These are phyloP conservation scores for Tympanopsis confertula DNA, from an alignment of 2,329 filamentous ascomycete species.

Conservation along the genomic window DNA sequence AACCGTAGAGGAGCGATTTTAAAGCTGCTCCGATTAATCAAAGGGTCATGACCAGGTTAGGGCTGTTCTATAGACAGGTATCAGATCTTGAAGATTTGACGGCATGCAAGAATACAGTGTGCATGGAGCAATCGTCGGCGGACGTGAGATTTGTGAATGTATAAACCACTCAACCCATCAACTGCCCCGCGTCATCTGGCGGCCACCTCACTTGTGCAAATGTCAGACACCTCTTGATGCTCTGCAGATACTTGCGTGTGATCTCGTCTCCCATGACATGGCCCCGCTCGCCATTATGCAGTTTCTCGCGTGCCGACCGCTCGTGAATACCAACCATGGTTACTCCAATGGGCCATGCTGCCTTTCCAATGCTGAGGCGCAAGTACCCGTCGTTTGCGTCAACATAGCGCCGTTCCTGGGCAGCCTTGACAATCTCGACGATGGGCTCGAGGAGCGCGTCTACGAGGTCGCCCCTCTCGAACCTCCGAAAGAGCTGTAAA, in stretches of 20 bases:
- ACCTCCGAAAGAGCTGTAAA: constrained; percentile 81
- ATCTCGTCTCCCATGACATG: constrained; percentile 97
- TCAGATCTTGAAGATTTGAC: no score
- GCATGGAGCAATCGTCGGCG: no score
- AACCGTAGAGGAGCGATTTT: no score
- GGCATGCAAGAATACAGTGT: no score
- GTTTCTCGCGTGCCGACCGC: constrained; percentile 84
- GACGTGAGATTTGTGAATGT: no score
- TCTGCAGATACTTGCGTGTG: constrained; percentile 91
- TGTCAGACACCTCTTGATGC: constrained; percentile 90
- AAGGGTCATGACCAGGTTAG: no score
- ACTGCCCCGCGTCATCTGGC: constrained; percentile 77
- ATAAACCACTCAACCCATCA: no score
- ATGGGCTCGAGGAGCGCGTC: constrained; percentile 71
- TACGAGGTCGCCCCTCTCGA: constrained; percentile 72
- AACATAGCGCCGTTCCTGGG: constrained; percentile 84
- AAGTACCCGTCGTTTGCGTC: constrained; percentile 95
- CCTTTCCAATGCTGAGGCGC: constrained; percentile 84
- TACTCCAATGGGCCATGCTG: constrained; percentile 96
- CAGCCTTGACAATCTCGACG: constrained; percentile 81
- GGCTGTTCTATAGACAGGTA: no score
- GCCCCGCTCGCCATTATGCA: constrained; percentile 69
- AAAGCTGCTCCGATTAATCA: no score
- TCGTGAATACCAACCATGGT: constrained; percentile 99
- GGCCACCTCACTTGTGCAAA: constrained; percentile 97